Percentiles rank a stretch among this genome's conserved stretches.
Conservation (phyloP, 1,139 yeast genomes). For the Debaryomyces singareniensis region DNA sequence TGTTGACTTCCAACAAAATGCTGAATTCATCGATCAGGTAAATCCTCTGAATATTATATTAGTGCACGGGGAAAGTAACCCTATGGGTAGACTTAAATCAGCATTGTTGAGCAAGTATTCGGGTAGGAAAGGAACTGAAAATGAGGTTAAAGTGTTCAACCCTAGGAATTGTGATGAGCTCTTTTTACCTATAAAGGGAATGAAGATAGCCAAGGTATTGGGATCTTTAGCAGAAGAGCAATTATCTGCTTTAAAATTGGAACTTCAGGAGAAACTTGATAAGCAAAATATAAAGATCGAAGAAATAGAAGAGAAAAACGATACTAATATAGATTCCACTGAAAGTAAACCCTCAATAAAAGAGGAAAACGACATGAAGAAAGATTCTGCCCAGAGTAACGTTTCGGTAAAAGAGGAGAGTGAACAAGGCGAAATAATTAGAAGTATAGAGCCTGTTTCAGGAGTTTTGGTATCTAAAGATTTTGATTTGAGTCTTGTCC, state of each 20-base stretch:
- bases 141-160: slow-evolving; percentile 87
- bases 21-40: slow-evolving; percentile 83
- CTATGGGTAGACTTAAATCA: slow-evolving; percentile 94
- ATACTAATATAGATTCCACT: slow-evolving; percentile 6
- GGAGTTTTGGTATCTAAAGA: slow-evolving; percentile 91
- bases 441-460: slow-evolving; percentile 48
- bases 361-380: slow-evolving; percentile 9
- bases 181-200: slow-evolving; percentile 70
- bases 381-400: slow-evolving; percentile 9
- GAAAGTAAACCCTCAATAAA: slow-evolving; percentile 13
- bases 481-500: slow-evolving; percentile 77
- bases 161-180: slow-evolving; percentile 89
- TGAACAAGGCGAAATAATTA: slow-evolving; percentile 10
- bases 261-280: slow-evolving; percentile 17
- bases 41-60: slow-evolving; percentile 78
- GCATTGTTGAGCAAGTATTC: slow-evolving; percentile 86
- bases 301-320: slow-evolving; percentile 6
- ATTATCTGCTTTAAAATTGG: slow-evolving; percentile 25
- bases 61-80: slow-evolving; percentile 97
- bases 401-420: slow-evolving; percentile 15
- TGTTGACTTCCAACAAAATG: slow-evolving; percentile 90
- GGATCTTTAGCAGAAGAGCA: slow-evolving; percentile 66
- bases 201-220: slow-evolving; percentile 78
- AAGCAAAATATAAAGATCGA: slow-evolving; percentile 10
- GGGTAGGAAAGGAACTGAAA: slow-evolving; percentile 74